Evolutionary conservation across 108 stramenopile genomes (phyloP), one percentile per base, ranked within the genome.

Genomic region (Mayamaea pseudoterrestris): DNA sequence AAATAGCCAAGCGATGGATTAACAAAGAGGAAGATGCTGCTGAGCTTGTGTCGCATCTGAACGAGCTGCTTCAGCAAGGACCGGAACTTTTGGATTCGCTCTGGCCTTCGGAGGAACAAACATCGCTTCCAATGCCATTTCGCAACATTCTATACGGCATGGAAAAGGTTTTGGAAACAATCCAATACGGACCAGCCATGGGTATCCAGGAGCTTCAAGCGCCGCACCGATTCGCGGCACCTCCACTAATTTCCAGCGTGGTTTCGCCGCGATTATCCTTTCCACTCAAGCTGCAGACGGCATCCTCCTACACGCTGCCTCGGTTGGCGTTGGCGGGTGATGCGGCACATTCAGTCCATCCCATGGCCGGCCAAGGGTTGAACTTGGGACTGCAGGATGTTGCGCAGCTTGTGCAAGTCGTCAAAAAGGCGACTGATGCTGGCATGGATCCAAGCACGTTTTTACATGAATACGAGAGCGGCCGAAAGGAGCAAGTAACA

Each of bases 301-400:
- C 71, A 44, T 29, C 68, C 41, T 35, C 55, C 9, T 57, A 76
- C 54, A 40, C 50, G 36, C 50, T 48, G 1, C 50, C 46, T 28
- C 74, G 82, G 30, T 58, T 80, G 9, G 90, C 83, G 0, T 56
- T 97, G 40, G 72, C 93, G 2, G 93, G 96, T 25, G 96, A 97
- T 71, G 93, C 96, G 0, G 96, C 96, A 3, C 96, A 97, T 70
- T 89, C 91, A 0, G 73, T 97, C 17, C 96, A 97, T 73, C 96
- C 94, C 12, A 91, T 95, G 90, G 96, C 96, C 4, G 96, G 96
- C 23, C 96, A 97, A 56, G 94, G 94, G 0, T 74, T 97, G 39
- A 97, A 97, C 72, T 67, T 97, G 13, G 96, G 96, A 30, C 55
- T 97, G 41, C 83, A 66, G 23, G 96, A 95, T 63, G 91, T 82